phyloP scores from a whole-genome alignment of 2,329 filamentous ascomycete species.

The Pseudopithomyces maydicus region DNA sequence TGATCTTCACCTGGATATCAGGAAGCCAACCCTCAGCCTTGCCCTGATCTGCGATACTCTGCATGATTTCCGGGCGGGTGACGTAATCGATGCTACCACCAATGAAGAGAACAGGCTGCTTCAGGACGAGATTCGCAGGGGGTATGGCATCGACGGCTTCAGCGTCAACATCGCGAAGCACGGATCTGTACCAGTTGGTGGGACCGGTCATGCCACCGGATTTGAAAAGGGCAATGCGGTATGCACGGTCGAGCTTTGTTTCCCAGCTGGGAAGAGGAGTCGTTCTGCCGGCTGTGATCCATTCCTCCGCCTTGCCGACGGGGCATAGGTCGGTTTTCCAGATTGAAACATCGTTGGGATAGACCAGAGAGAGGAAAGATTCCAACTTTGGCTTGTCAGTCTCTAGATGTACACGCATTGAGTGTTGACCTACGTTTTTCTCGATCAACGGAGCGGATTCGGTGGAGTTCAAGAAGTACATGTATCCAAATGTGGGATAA shows the following conservation, averaged over 20 bases:
- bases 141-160: background rate
- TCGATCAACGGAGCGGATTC: background rate
- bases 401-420: background rate
- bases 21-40: background rate
- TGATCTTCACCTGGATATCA: background rate
- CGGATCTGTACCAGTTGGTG: conserved; percentile 10
- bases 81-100: conserved; percentile 4
- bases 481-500: conserved; percentile 10
- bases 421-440: background rate
- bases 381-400: background rate
- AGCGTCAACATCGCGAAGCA: conserved; percentile 1
- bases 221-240: background rate
- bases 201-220: conserved; percentile 8
- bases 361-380: conserved; percentile 1
- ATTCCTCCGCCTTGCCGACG: background rate
- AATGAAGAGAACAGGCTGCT: conserved; percentile 5
- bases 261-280: background rate
- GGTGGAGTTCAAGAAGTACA: conserved; percentile 8
- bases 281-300: background rate
- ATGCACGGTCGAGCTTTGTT: background rate
- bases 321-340: conserved; percentile 1
- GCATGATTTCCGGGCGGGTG: background rate
- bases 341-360: background rate
- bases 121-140: background rate
- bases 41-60: background rate